Evolutionary conservation across 495 filamentous ascomycete genomes (phyloP).

Genomic region (Rhypophila decipiens): DNA sequence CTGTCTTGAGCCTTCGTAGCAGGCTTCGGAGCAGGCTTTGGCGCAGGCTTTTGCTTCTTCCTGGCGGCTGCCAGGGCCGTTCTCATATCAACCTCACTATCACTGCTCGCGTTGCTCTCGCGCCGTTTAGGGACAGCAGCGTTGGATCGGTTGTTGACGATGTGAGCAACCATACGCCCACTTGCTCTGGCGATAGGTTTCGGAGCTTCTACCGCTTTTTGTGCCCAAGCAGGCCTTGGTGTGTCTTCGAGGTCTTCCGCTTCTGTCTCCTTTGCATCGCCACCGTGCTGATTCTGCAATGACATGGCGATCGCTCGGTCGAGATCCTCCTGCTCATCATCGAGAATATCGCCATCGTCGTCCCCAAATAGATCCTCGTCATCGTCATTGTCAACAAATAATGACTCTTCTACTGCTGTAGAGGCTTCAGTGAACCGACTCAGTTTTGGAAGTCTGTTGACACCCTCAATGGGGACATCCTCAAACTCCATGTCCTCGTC

Average conservation of each 20-base stretch:
- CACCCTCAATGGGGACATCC: constrained; percentile 88
- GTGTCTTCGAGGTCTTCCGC: constrained; percentile 43
- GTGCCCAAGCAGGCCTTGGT: constrained; percentile 45
- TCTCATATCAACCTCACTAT: constrained; percentile 58
- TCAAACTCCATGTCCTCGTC: constrained; percentile 78
- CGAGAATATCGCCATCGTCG: constrained; percentile 34
- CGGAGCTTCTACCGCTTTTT: constrained; percentile 46
- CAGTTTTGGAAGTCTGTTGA: constrained; percentile 77
- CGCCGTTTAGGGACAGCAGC: constrained; percentile 44
- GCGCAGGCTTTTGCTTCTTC: constrained; percentile 29
- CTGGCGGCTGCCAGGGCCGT: constrained; percentile 48
- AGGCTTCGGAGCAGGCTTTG: constrained; percentile 20
- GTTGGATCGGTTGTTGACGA: constrained; percentile 56
- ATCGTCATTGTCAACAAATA: constrained; percentile 54
- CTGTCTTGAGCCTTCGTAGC: no score
- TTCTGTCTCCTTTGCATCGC: constrained; percentile 27
- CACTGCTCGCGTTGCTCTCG: constrained; percentile 43
- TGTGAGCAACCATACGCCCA: constrained; percentile 53
- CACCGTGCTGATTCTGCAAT: constrained; percentile 43
- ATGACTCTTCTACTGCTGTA: constrained; percentile 41
- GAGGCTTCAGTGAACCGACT: constrained; percentile 1
- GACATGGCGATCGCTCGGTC: constrained; percentile 80
- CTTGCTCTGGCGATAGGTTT: constrained; percentile 46
- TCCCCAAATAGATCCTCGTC: constrained; percentile 21
- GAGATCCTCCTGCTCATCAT: constrained; percentile 72